phyloP scores from a whole-genome alignment of 495 filamentous ascomycete species.

The Lentithecium fluviatile region DNA sequence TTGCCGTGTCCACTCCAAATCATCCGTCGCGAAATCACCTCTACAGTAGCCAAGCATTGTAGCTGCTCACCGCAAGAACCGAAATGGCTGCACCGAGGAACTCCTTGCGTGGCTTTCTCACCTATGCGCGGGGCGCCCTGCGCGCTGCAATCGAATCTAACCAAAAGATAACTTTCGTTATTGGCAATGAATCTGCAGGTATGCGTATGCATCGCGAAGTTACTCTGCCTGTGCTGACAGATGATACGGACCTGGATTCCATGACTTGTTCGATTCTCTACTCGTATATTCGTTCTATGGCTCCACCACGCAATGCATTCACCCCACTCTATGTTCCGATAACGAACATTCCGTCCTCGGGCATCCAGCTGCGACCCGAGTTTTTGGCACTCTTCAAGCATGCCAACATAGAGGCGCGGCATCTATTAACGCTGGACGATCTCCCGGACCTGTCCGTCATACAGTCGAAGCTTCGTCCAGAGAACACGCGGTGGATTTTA shows the following conservation, averaged over 20 bases:
- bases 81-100: slow-evolving; percentile 34
- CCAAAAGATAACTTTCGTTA: slow-evolving; percentile 56
- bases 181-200: slow-evolving; percentile 75
- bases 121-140: slow-evolving; percentile 36
- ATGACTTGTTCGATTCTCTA: slow-evolving; percentile 81
- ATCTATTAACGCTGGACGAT: slow-evolving; percentile 50
- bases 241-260: slow-evolving; percentile 77
- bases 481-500: slow-evolving; percentile 57
- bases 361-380: slow-evolving; percentile 76
- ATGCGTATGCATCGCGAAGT: slow-evolving; percentile 33
- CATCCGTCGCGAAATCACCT: neutral
- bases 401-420: slow-evolving; percentile 41
- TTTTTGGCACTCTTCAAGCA: slow-evolving; percentile 54
- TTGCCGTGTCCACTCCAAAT: neutral
- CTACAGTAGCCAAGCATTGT: neutral
- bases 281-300: slow-evolving; percentile 71
- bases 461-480: slow-evolving; percentile 39
- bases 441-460: slow-evolving; percentile 40
- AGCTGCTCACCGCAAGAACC: neutral
- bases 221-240: slow-evolving; percentile 3
- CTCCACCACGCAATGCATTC: slow-evolving; percentile 47
- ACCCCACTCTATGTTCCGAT: slow-evolving; percentile 71
- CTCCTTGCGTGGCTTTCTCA: slow-evolving; percentile 39
- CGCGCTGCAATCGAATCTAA: slow-evolving; percentile 28
- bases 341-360: slow-evolving; percentile 67